A percentile compares a stretch with the other conserved stretches of the same genome.
These are phyloP conservation scores for Acanthamoeba lugdunensis DNA, from an alignment of 208 protist species.

Conservation along the genomic window DNA sequence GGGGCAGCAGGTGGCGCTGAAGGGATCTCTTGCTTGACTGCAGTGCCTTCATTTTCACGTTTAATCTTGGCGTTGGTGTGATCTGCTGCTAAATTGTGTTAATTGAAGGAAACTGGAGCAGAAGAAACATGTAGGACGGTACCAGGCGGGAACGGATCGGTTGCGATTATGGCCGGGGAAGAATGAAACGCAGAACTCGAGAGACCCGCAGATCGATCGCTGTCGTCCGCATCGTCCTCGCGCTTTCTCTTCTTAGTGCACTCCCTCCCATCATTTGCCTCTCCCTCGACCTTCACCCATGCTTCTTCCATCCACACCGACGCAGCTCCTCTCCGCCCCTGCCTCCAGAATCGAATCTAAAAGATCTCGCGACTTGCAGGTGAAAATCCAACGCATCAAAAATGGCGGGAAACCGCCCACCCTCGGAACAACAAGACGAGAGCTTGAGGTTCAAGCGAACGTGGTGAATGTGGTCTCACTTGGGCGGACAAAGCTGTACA, in stretches of 20 bases:
- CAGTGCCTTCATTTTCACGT: no score
- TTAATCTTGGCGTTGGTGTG: no score
- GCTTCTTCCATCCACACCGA: background rate
- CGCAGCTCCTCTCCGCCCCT: background rate
- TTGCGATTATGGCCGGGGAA: background rate
- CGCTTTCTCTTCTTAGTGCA: background rate
- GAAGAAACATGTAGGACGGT: background rate
- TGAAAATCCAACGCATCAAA: background rate
- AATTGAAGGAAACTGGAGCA: no score
- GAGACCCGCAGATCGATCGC: background rate
- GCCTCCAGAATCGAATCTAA: background rate
- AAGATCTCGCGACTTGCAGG: background rate
- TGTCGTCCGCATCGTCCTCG: background rate
- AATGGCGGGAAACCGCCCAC: background rate
- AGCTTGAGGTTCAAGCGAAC: background rate
- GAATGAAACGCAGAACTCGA: background rate
- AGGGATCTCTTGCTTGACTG: no score
- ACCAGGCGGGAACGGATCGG: background rate
- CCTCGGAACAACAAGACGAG: background rate
- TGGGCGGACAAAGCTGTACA: background rate
- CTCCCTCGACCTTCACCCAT: background rate
- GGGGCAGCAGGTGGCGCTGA: no score
- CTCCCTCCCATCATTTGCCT: background rate
- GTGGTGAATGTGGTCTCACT: background rate
- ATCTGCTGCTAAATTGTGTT: no score